A percentile compares a stretch with the other conserved stretches of the same genome.
Conservation (phyloP, 176 grass and related monocot species). For the Carex scoparia region DNA sequence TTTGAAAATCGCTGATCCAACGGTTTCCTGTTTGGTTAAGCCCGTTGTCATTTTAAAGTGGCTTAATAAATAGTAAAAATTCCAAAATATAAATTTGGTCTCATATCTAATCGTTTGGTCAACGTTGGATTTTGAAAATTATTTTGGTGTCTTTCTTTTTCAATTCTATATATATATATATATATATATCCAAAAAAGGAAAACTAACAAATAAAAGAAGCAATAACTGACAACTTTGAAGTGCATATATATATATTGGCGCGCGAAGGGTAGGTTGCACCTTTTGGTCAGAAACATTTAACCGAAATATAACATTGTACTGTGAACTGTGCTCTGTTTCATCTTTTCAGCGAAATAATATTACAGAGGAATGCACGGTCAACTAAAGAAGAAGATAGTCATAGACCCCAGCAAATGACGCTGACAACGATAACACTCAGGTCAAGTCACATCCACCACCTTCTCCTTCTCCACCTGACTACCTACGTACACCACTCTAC, state of each 20-base stretch:
- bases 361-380: neutral
- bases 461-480: neutral
- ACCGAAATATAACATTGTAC: slow-evolving; percentile 5
- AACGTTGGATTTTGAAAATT: too few relatives aligned
- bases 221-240: neutral
- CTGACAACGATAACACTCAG: slow-evolving; percentile 1
- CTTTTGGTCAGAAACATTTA: slow-evolving; percentile 9
- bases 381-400: neutral
- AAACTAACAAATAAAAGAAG: neutral
- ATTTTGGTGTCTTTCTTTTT: too few relatives aligned
- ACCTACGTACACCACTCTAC: slow-evolving; percentile 5
- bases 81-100: too few relatives aligned
- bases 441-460: slow-evolving; percentile 37
- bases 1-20: too few relatives aligned
- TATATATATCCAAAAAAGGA: neutral
- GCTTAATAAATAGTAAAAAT: too few relatives aligned
- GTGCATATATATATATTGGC: neutral
- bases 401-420: slow-evolving; percentile 10
- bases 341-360: slow-evolving; percentile 8
- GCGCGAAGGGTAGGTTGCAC: neutral
- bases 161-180: neutral
- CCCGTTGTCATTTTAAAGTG: too few relatives aligned
- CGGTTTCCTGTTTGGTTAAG: too few relatives aligned
- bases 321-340: neutral
- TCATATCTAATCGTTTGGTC: too few relatives aligned